Base-by-base conservation (phyloP, 768 basidiomycete genomes). In the Amanita exitialis region DNA sequence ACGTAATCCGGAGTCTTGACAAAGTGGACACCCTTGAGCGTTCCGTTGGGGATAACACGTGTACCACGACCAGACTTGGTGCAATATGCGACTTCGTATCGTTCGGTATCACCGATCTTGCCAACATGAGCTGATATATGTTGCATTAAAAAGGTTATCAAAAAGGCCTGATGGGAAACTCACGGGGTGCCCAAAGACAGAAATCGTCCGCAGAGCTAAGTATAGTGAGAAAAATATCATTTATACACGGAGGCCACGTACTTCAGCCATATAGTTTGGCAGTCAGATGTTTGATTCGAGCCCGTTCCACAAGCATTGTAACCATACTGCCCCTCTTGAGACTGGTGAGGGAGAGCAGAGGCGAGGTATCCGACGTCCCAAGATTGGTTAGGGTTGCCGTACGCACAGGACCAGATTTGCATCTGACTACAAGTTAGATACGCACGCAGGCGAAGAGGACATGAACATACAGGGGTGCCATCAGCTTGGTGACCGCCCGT, bases 241-340 rank as follows among this genome's bases (percentile, higher is more conserved):
- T 9, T 36, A n/a, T 27, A 41, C 54, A 32, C 30, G 38, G 65
- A 64, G 64, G 27, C 64, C 9, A 76, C 71, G 53, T 62, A 75
- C 77, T 86, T 86, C 52, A 82, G 67, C 64, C 78, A 78, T 7
- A 73, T 67, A 0, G 85, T 89, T 64, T 90, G 87, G 63, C 87
- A 90, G 32, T 77, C 63, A 0, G 86, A 85, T 7, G 68, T 47
- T 54, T 76, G 77, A 63, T 71, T 75, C 51, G 79, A 73, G 8
- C 65, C 65, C 1, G 77, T 72, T 1, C 82, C 83, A 59, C 90
- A 93, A 49, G 73, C 66, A 65, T 90, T 86, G 30, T 76, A 79
- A 16, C 83, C 84, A 36, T 64, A 66, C 59, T 86, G 87, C 9
- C 75, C 82, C 32, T 73, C 64, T 61, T 87, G 78, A 7, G 77